phyloP scores from a whole-genome alignment of 2,329 filamentous ascomycete genomes.

The Blastomyces silverae region DNA sequence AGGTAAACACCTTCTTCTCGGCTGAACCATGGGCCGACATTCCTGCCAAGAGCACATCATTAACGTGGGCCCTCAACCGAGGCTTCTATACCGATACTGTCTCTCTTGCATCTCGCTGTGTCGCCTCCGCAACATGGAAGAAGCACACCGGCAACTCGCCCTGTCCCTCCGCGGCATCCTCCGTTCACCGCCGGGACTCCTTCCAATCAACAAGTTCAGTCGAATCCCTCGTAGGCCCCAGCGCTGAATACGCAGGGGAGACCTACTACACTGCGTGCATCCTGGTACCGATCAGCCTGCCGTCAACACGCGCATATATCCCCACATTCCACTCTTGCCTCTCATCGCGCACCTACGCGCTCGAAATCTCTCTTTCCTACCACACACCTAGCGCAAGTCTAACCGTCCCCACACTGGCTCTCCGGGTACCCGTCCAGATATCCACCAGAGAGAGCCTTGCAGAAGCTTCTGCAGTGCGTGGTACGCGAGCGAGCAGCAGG shows the following conservation, averaged over 20 bases:
- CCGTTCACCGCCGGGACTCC: slow-evolving; percentile 27
- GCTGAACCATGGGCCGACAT: slow-evolving; percentile 46
- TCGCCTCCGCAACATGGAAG: slow-evolving; percentile 53
- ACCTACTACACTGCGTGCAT: slow-evolving; percentile 57
- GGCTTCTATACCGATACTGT: slow-evolving; percentile 50
- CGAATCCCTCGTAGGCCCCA: slow-evolving; percentile 30
- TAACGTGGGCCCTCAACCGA: slow-evolving; percentile 41
- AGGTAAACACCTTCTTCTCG: slow-evolving; percentile 53
- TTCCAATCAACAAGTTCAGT: slow-evolving; percentile 25
- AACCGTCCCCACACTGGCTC: slow-evolving; percentile 35
- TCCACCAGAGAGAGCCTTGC: slow-evolving; percentile 20
- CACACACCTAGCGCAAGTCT: slow-evolving; percentile 45
- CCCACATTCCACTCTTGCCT: slow-evolving; percentile 66
- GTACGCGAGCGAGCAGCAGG: not conserved
- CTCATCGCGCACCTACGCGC: slow-evolving; percentile 55
- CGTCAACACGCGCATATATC: slow-evolving; percentile 54
- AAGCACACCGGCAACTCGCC: slow-evolving; percentile 39
- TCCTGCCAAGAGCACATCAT: slow-evolving; percentile 40
- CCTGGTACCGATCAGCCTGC: slow-evolving; percentile 57
- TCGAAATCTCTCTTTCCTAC: slow-evolving; percentile 54
- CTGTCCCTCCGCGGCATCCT: slow-evolving; percentile 36
- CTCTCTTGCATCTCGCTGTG: slow-evolving; percentile 49
- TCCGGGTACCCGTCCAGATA: slow-evolving; percentile 43
- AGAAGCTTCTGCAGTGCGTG: slow-evolving; percentile 11
- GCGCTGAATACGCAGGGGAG: slow-evolving; percentile 40